These are phyloP conservation scores for Iberis amara DNA, from an alignment of 441 rosid genomes.

Conservation along the genomic window DNA sequence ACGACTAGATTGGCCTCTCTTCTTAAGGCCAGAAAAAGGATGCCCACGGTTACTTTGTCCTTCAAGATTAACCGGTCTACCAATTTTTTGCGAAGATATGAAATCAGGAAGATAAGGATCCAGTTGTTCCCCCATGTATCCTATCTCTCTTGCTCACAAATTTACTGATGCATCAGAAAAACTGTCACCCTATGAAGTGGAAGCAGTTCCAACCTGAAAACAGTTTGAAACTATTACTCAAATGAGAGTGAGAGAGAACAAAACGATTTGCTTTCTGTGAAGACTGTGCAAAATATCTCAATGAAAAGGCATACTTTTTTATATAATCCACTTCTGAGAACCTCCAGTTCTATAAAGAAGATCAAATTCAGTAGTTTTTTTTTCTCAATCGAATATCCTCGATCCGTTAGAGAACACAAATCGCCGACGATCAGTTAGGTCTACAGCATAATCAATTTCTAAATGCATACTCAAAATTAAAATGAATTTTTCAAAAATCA, in stretches of 20 bases:
- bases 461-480: too few relatives aligned
- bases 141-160: constrained; percentile 19
- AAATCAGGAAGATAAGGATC: constrained; percentile 39
- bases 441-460: too few relatives aligned
- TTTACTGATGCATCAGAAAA: constrained; percentile 28
- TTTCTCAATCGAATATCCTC: too few relatives aligned
- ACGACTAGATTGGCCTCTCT: constrained; percentile 84
- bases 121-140: constrained; percentile 43
- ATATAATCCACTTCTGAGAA: too few relatives aligned
- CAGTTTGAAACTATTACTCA: neutral
- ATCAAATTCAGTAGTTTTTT: neutral
- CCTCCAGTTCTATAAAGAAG: neutral
- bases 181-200: constrained; percentile 14
- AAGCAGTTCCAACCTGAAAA: constrained; percentile 15
- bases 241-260: too few relatives aligned
- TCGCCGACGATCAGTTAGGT: neutral
- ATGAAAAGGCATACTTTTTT: neutral
- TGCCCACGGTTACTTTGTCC: constrained; percentile 41
- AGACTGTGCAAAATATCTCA: too few relatives aligned
- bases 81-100: constrained; percentile 31
- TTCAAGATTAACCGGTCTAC: constrained; percentile 36
- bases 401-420: too few relatives aligned
- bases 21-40: constrained; percentile 53
- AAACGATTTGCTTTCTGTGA: too few relatives aligned
- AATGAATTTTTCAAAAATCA: neutral